Conservation (phyloP, 1,139 yeast genomes). For the Debaryomyces robertsiae region DNA sequence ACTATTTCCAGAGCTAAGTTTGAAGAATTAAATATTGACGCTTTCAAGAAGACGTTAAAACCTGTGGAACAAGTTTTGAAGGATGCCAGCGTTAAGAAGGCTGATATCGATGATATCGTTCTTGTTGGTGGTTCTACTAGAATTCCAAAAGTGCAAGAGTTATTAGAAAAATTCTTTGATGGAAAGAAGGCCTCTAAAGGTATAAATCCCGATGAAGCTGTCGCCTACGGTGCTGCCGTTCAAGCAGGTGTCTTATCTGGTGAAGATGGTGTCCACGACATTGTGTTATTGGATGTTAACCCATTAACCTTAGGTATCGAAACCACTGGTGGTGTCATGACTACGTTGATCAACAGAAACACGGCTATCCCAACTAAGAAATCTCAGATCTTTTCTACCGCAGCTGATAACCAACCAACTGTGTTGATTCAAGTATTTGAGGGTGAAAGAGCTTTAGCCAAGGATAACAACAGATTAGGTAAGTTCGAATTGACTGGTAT, state of each 20-base stretch:
- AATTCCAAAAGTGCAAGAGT: conserved; percentile 95
- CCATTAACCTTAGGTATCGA: conserved; percentile 54
- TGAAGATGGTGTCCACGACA: conserved; percentile 53
- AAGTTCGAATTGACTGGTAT: conserved; percentile 51
- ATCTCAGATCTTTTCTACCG: conserved; percentile 50
- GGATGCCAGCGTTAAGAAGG: conserved; percentile 82
- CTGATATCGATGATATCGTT: conserved; percentile 87
- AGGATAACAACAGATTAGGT: conserved; percentile 49
- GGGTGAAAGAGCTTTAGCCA: conserved; percentile 52
- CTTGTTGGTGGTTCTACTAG: conserved; percentile 98
- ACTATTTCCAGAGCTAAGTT: conserved; percentile 93
- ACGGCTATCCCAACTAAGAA: conserved; percentile 52
- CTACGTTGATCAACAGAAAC: conserved; percentile 50
- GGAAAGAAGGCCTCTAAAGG: conserved; percentile 96
- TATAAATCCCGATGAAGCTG: conserved; percentile 86
- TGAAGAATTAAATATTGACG: conserved; percentile 86
- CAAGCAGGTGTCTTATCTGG: conserved; percentile 96
- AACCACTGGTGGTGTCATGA: conserved; percentile 54
- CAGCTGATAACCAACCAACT: conserved; percentile 52
- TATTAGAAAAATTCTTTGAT: conserved; percentile 82
- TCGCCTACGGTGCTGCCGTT: conserved; percentile 58
- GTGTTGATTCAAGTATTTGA: conserved; percentile 50
- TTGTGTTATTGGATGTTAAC: conserved; percentile 51
- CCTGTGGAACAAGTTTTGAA: conserved; percentile 92
- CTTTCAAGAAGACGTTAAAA: conserved; percentile 86